Conservation (phyloP, 1,139 yeast genomes). For the Pichia sp. region DNA sequence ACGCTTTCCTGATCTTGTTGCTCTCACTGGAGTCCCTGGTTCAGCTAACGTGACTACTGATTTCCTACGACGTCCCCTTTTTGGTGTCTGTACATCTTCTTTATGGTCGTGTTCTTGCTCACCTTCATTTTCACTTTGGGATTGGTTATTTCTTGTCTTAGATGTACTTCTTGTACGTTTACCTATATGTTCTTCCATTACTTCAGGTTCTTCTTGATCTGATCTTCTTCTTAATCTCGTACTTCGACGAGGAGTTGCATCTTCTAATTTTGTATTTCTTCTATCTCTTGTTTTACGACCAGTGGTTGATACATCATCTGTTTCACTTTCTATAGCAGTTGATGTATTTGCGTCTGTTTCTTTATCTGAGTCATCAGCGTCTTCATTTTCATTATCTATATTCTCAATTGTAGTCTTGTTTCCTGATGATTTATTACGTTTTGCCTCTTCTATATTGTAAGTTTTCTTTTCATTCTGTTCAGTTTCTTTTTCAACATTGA, state of each 20-base stretch:
- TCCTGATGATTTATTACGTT: neutral
- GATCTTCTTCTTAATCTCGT: slow-evolving; percentile 12
- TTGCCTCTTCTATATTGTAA: slow-evolving; percentile 6
- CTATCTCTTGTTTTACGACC: slow-evolving; percentile 5
- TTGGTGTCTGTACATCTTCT: neutral
- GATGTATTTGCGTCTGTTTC: neutral
- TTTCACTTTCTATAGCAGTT: slow-evolving; percentile 1
- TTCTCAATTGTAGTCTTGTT: neutral
- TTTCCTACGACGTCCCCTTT: slow-evolving; percentile 8
- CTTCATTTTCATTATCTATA: neutral
- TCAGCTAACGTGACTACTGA: slow-evolving; percentile 2
- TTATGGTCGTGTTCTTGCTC: neutral
- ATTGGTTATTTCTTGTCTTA: neutral
- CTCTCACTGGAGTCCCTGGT: slow-evolving; percentile 1
- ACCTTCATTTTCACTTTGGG: slow-evolving; percentile 13
- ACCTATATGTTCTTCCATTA: slow-evolving; percentile 9
- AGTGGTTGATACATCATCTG: slow-evolving; percentile 6
- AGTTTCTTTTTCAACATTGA: slow-evolving; percentile 11
- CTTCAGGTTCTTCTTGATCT: slow-evolving; percentile 11
- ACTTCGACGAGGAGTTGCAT: slow-evolving; percentile 15
- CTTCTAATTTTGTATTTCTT: slow-evolving; percentile 5
- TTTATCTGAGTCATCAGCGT: slow-evolving; percentile 5
- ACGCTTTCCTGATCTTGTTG: slow-evolving; percentile 9
- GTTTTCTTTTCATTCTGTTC: slow-evolving; percentile 9
- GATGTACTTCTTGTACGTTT: slow-evolving; percentile 17